Base-by-base conservation (phyloP, 129 eudicot species). In the Mikania micrantha region DNA sequence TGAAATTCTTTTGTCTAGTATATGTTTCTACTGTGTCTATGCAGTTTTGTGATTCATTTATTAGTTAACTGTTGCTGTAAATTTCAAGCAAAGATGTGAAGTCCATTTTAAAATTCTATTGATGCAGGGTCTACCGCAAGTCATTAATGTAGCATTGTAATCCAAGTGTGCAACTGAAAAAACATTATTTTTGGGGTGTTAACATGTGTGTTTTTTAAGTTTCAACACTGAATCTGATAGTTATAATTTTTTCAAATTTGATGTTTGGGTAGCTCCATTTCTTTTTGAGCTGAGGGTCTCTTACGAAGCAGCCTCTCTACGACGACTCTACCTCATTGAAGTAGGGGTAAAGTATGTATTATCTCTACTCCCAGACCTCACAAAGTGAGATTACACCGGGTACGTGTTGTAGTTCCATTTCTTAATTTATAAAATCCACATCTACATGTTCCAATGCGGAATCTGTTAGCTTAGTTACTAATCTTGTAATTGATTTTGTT, bases 21-120 rank as follows among this genome's bases (percentile, higher is more conserved):
- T 40, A 74, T 74, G 78, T 54, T 73, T 70, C 53, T 41, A 74
- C 66, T 68, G 47, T 69, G 66, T 57, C 40, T 58, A 44, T 75
- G 62, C 21, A 27, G 38, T 71, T 73, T 73, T 57, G 80, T 69
- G 49, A 73, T 76, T 83, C 72, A 54, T 76, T 72, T 57, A 56
- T 78, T 66, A 66, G 81, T 78, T 82, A 50, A 69, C 70, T 78
- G 61, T 25, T 70, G 52, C 29, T 38, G n/a, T 38, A 56, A 9
- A 24, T 61, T 75, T 32, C 44, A 28, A 61, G 67, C 48, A 35
- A 49, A 47, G 75, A 72, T 63, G 64, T 64, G 35, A 52, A 27
- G 25, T 63, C 35, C 53, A 36, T 52, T 59, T 15, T 47, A 61
- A 72, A 21, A 1, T 48, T 54, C 61, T 25, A 16, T 49, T 50